Evolutionary conservation across 306 rosid species (phyloP), one percentile per base, ranked within the genome.

Genomic region (Crataegus laevigata): DNA sequence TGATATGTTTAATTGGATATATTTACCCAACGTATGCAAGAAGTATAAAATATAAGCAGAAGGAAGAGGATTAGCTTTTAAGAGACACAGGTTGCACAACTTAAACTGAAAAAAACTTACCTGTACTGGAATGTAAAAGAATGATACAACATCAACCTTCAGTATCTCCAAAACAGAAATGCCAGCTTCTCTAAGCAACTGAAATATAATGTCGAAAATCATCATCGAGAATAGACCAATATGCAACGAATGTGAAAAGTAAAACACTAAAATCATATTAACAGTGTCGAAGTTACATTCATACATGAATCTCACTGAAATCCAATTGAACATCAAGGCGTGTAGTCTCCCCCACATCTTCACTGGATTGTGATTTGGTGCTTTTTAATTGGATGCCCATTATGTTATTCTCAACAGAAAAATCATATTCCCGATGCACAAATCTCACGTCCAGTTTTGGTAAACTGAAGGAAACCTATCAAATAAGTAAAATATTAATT

Each of bases 251-350:
- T 51, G 21, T 64, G 64, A 40, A 81, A 84, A 29, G 25, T 38
- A 75, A 57, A 77, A 58, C 61, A 71, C 19, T 11, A 66, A 66
- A 68, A 79, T 72, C 69, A 59, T 62, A 81, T 79, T 73, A 76
- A 82, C 66, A 82, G 77, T 63, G 74, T 67, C 61, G 47, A 63
- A 81, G 76, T 71, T 80, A 68, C 25, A 73, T 38, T 81, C 93
- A 25, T 92, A 96, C 99, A 84, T 96, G 98, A 84, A 96, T 96
- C 87, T 96, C 97, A 78, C 96, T 90, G 76, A 92, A 92, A 76
- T 92, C 99, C 87, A 96, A 77, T 74, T 88, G 98, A 73, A 92
- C 82, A 84, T 96, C 97, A 80, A 92, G 88, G 79, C 98, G 98
- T 11, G 91, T 89, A 71, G 93, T 89, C 79, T 96, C 99, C 81